A percentile compares a stretch with the other conserved stretches of the same genome.
Conservation (phyloP, 2,329 filamentous ascomycete genomes). For the Ceratocystis alfenasii region DNA sequence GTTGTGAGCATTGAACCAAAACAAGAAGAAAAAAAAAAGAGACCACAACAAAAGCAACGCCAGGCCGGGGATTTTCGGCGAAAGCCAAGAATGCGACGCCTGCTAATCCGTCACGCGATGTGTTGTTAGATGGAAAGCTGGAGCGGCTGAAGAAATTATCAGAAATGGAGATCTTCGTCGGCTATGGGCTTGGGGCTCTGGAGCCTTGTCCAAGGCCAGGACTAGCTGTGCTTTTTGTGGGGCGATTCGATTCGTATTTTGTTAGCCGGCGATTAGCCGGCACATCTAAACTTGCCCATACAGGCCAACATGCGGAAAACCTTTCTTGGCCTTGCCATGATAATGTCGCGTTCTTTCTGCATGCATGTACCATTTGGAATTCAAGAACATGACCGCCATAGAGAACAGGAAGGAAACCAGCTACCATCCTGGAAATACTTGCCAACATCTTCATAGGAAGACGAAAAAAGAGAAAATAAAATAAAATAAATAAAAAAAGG, state of each 20-base stretch:
- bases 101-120: not conserved
- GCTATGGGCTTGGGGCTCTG: not conserved
- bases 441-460: not conserved
- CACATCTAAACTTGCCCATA: not conserved
- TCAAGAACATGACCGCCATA: not conserved
- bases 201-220: not conserved
- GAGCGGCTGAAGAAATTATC: conserved; percentile 7
- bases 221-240: not conserved
- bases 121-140: conserved; percentile 11
- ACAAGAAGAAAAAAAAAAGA: not conserved
- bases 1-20: not conserved
- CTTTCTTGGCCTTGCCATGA: not conserved
- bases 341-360: not conserved
- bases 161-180: conserved; percentile 9
- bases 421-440: not conserved
- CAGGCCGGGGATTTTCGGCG: not conserved
- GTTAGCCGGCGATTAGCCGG: not conserved
- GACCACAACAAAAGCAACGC: not conserved
- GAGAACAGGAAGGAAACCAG: not conserved
- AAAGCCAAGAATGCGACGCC: not conserved
- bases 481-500: not conserved
- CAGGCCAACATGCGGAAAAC: not conserved
- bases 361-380: not conserved
- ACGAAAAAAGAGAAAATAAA: not conserved
- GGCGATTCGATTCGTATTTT: not conserved